Percentiles rank a stretch among this genome's conserved stretches.
Evolutionary conservation across 768 basidiomycete genomes (phyloP).

Genomic region (Suillus americanus): DNA sequence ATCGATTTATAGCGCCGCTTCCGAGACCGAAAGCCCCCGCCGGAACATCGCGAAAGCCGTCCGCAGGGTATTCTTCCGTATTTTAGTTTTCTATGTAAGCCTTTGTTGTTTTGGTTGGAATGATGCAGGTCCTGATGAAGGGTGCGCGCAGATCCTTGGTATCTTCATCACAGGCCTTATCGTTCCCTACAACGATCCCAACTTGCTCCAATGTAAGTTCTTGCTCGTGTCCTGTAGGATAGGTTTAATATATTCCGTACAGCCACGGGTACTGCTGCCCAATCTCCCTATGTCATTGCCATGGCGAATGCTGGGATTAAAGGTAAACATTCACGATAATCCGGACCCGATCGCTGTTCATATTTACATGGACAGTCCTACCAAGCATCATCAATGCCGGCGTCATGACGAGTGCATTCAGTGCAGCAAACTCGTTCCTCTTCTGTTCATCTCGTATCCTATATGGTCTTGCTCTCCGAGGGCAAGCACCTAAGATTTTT

Average conservation of each 20-base stretch:
- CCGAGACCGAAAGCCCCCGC: constrained; percentile 75
- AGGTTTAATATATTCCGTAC: constrained; percentile 37
- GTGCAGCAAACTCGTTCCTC: constrained; percentile 64
- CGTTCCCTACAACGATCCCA: constrained; percentile 61
- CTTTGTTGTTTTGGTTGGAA: not conserved
- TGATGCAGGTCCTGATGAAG: not conserved
- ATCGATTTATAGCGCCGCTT: constrained; percentile 53
- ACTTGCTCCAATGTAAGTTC: constrained; percentile 41
- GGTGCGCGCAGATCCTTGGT: constrained; percentile 55
- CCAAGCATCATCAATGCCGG: constrained; percentile 71
- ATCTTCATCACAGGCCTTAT: constrained; percentile 73
- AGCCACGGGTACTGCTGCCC: constrained; percentile 55
- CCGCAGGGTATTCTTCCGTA: constrained; percentile 77
- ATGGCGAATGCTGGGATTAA: constrained; percentile 68
- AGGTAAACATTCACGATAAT: constrained; percentile 29
- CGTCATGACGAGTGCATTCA: constrained; percentile 72
- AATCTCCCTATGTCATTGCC: constrained; percentile 84
- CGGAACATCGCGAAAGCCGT: constrained; percentile 78
- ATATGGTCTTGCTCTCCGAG: constrained; percentile 44
- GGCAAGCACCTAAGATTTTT: constrained; percentile 53
- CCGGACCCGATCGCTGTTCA: not conserved
- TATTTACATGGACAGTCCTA: constrained; percentile 37
- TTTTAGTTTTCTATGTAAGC: constrained; percentile 72
- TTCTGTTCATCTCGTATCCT: constrained; percentile 49
- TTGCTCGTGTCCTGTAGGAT: not conserved